phyloP scores from a whole-genome alignment of 495 filamentous ascomycete species.

The Penicillium antarcticum region DNA sequence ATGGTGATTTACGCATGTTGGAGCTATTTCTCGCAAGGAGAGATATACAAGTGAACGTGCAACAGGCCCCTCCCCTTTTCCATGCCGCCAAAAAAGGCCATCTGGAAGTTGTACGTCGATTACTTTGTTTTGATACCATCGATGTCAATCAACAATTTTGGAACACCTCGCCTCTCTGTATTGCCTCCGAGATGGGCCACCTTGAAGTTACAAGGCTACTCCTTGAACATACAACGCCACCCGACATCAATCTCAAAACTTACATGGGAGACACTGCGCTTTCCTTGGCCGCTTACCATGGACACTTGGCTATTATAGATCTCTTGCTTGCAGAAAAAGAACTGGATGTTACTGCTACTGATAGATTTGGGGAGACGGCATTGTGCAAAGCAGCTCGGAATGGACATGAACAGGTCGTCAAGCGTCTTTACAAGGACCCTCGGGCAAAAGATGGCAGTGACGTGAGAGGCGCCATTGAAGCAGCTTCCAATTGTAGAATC shows the following conservation, averaged over 20 bases:
- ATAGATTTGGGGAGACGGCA: constrained; percentile 4
- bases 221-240: not conserved
- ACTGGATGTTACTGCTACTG: constrained; percentile 5
- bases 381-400: constrained; percentile 6
- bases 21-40: constrained; percentile 4
- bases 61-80: constrained; percentile 2
- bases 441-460: constrained; percentile 5
- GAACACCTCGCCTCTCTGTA: constrained; percentile 3
- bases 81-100: constrained; percentile 4
- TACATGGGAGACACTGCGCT: constrained; percentile 3
- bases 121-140: constrained; percentile 7
- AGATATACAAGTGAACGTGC: constrained; percentile 9
- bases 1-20: constrained; percentile 2
- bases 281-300: constrained; percentile 5
- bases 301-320: constrained; percentile 1
- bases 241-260: constrained; percentile 4
- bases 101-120: constrained; percentile 3
- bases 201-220: constrained; percentile 5
- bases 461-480: not conserved
- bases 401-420: constrained; percentile 5
- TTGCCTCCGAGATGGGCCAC: constrained; percentile 3
- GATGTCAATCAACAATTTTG: not conserved
- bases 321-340: constrained; percentile 1
- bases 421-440: constrained; percentile 6
- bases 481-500: constrained; percentile 1